Evolutionary conservation across 208 protist genomes (phyloP).

Genomic region (Acanthamoeba lenticulata): DNA sequence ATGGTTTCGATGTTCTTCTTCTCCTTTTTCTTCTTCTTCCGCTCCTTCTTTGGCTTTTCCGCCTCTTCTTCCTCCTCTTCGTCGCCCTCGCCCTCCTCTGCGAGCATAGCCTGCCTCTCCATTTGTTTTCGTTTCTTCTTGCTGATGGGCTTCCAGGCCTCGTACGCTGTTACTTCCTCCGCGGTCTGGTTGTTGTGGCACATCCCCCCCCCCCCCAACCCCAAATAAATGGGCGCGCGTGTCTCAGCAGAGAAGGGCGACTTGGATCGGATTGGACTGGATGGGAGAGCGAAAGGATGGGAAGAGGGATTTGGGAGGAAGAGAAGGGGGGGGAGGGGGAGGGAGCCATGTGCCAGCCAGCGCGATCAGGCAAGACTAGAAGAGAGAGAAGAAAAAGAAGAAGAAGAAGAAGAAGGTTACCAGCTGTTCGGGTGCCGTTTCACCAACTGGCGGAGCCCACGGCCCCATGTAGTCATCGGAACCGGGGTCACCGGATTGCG

Average conservation of each 20-base stretch:
- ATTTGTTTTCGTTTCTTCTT: slow-evolving; percentile 64
- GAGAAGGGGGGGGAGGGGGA: too few relatives aligned
- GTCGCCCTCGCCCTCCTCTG: background rate
- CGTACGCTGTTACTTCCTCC: background rate
- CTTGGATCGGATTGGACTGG: too few relatives aligned
- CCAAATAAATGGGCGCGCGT: too few relatives aligned
- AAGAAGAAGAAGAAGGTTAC: background rate
- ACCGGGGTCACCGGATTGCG: background rate
- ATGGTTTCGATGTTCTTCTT: slow-evolving; percentile 51
- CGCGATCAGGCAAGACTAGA: too few relatives aligned
- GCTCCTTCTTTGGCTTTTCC: background rate
- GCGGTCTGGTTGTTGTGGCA: background rate
- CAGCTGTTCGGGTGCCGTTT: background rate
- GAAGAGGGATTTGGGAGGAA: too few relatives aligned
- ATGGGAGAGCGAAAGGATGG: too few relatives aligned
- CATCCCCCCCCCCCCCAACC: too few relatives aligned
- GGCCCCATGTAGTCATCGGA: background rate
- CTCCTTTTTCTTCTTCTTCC: slow-evolving; percentile 13
- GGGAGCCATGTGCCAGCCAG: too few relatives aligned
- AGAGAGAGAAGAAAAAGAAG: background rate
- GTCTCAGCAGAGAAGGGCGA: too few relatives aligned
- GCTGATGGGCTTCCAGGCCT: slow-evolving; percentile 51
- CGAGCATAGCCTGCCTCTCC: background rate
- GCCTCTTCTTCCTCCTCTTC: background rate
- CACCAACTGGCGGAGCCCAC: background rate